phyloP scores from a whole-genome alignment of 2,329 filamentous ascomycete genomes.

The Amylocarpus encephaloides region DNA sequence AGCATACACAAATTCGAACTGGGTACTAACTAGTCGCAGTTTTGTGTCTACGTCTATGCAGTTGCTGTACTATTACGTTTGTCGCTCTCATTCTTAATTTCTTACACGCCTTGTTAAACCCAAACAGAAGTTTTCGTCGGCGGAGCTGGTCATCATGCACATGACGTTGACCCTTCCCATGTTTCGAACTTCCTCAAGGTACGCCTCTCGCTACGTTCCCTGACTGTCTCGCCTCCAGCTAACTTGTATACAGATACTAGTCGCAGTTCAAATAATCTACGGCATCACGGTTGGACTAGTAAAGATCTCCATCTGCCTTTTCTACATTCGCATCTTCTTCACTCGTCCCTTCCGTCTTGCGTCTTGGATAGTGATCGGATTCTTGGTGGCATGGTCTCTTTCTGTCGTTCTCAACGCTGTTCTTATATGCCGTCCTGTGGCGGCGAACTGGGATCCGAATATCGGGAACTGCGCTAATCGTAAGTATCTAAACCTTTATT shows the following conservation, averaged over 20 bases:
- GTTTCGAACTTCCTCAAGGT: slow-evolving; percentile 2
- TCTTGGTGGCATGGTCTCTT: slow-evolving; percentile 2
- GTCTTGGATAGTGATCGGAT: neutral
- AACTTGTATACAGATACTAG: neutral
- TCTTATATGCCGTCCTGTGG: slow-evolving; percentile 4
- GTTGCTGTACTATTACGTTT: neutral
- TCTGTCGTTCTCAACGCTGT: neutral
- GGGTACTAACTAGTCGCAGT: neutral
- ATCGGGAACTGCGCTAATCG: slow-evolving; percentile 3
- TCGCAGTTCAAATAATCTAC: slow-evolving; percentile 1
- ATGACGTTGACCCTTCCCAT: neutral
- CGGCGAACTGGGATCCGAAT: slow-evolving; percentile 2
- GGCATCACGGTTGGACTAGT: slow-evolving; percentile 1
- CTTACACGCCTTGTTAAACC: neutral
- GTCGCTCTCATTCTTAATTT: neutral
- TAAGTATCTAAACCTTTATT: no score
- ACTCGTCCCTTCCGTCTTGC: neutral
- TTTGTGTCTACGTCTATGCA: neutral
- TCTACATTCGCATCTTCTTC: slow-evolving; percentile 9
- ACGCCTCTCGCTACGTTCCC: neutral
- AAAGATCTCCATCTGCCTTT: slow-evolving; percentile 28
- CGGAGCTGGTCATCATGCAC: slow-evolving; percentile 2
- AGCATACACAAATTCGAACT: no score
- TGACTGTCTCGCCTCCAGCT: no score
- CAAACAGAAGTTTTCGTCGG: slow-evolving; percentile 1